These are phyloP conservation scores for Lathyrus aphaca DNA, from an alignment of 306 rosid species.

Conservation along the genomic window DNA sequence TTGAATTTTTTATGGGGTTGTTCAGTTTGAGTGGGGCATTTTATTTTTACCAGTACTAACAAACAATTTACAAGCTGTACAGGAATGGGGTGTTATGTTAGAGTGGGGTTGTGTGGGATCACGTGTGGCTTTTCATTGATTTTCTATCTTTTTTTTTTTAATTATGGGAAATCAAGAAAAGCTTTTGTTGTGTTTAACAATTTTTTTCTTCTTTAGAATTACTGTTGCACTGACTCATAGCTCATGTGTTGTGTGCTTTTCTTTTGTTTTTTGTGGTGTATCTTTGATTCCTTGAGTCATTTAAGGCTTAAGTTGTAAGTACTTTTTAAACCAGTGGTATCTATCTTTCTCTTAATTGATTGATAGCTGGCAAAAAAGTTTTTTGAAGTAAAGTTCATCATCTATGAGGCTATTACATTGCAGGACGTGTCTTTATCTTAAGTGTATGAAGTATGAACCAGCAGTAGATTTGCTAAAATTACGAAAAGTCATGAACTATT, in stretches of 20 bases:
- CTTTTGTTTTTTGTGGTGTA: neutral
- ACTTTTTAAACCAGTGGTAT: neutral
- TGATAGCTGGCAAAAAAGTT: neutral
- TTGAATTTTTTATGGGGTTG: constrained; percentile 30
- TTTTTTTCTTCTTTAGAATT: constrained; percentile 9
- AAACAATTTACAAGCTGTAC: constrained; percentile 56
- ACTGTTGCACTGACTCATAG: constrained; percentile 29
- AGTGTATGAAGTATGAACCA: too few species aligned
- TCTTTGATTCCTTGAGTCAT: neutral
- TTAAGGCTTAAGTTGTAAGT: constrained; percentile 8
- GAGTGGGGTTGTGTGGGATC: constrained; percentile 53
- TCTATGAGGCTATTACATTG: neutral
- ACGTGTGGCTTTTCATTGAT: constrained; percentile 67
- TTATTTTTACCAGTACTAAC: constrained; percentile 49
- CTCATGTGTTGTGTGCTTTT: constrained; percentile 6
- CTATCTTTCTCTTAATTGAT: neutral
- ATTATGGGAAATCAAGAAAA: constrained; percentile 48
- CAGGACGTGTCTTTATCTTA: neutral
- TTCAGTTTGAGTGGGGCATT: constrained; percentile 40
- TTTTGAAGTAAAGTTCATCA: neutral
- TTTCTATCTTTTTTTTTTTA: constrained; percentile 42
- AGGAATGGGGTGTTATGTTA: constrained; percentile 38
- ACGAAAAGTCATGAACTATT: too few species aligned
- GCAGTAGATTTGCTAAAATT: too few species aligned
- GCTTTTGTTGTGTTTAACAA: constrained; percentile 15